Evolutionary conservation across 2,329 filamentous ascomycete genomes (phyloP), one percentile per base, ranked within the genome.

Genomic region (Calonectria honghensis): DNA sequence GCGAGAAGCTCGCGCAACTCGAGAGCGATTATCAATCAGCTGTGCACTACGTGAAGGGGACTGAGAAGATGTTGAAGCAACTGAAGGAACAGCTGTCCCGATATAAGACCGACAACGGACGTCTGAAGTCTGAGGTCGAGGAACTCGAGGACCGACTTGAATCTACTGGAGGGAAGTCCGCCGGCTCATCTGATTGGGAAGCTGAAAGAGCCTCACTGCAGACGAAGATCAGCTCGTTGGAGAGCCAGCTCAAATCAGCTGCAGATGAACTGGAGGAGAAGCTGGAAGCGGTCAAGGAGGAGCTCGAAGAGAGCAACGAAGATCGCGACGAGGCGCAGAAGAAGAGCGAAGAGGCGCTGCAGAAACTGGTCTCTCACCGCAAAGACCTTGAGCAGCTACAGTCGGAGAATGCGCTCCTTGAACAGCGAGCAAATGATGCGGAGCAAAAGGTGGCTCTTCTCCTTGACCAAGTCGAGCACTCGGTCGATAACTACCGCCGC

Each of bases 21-120:
- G 96, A 98, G 86, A 98, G 96, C 83, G 97, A 99, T 84, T 98
- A 99, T 84, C 96, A 98, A 85, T 98, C 97, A 52, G 96, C 97
- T 20, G 96, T 98, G 65, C 97, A 98, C 85, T 99, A 99, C 82
- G 95, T 99, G 79, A 97, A 98, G 85, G 97, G 97, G 73, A 98
- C 97, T 1, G 97, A 99, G 86, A 98, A 98, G 90, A 98, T 99
- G 96, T 91, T 99, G 64, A 96, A 97, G 85, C 96, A 97, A 85
- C 96, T 99, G 90, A 98, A 98, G 88, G 96, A 98, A 81, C 97
- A 99, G 86, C 89, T 99, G n/a, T 90, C 94, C 70, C 95, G 96
- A 73, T 97, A 97, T 86, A 98, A 98, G 89, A 87, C 92, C 16
- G 94, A 97, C 75, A 98, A 98, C 81, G 88, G 90, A 24, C 94